phyloP scores from a whole-genome alignment of 805 yeast genomes.

The Saccharomyces jurei region DNA sequence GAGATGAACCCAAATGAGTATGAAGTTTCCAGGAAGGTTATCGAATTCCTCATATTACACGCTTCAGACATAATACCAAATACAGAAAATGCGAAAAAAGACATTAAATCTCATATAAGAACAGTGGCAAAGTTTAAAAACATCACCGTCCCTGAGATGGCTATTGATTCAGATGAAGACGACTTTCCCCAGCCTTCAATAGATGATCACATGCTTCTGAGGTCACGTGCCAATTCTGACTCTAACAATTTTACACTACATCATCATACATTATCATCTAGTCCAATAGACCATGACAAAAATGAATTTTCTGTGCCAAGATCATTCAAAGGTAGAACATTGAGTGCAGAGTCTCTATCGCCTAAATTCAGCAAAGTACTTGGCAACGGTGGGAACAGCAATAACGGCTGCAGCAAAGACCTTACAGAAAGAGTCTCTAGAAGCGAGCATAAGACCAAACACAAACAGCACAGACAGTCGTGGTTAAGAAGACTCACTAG shows the following conservation, averaged over 20 bases:
- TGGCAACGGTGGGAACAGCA: not conserved
- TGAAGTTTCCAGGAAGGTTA: constrained; percentile 71
- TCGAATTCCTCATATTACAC: constrained; percentile 80
- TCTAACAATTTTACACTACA: not conserved
- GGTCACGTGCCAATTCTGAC: not conserved
- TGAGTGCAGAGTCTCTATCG: not conserved
- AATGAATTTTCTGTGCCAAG: not conserved
- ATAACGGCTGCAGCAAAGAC: not conserved
- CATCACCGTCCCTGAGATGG: not conserved
- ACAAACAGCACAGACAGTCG: not conserved
- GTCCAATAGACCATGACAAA: not conserved
- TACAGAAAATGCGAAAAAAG: not conserved
- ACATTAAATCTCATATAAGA: not conserved
- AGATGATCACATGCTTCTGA: not conserved
- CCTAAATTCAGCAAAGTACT: not conserved
- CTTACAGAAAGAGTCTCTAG: not conserved
- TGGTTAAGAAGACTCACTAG: not conserved
- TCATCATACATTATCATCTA: not conserved
- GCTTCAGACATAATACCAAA: constrained; percentile 37
- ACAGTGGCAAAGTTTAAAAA: not conserved
- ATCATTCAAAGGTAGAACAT: not conserved
- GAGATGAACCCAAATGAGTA: constrained; percentile 85
- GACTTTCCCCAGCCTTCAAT: not conserved
- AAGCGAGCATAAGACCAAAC: not conserved
- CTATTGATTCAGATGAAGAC: not conserved